Evolutionary conservation across 345 rosid genomes (phyloP), one percentile per base, ranked within the genome.

Genomic region (Melaleuca quinquenervia): DNA sequence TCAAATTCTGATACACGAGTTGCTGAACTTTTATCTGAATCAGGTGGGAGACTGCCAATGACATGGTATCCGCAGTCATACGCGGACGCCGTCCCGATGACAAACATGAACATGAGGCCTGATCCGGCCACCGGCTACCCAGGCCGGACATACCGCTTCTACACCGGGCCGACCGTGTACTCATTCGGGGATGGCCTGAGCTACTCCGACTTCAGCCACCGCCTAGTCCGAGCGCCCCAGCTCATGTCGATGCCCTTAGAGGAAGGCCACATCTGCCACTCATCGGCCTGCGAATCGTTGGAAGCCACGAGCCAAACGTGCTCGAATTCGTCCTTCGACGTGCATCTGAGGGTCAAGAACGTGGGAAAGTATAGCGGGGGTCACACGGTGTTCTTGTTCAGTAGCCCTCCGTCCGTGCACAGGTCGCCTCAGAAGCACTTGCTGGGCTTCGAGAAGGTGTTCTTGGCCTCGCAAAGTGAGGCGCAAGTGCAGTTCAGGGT

Each of bases 71-170:
- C 98, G 9, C 95, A 96, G 82, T 89, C 96, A 21, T 97, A 88
- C 29, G 93, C 90, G 0, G 94, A 94, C 21, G 91, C 91, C 58
- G 96, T 97, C 11, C 94, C 96, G 32, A 97, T 97, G 99, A 94
- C 98, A 10, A 94, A 93, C 76, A 97, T 97, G 99, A 97, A 97
- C 89, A 95, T 96, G 98, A 94, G 99, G 88, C 93, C 98, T 3
- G 91, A 94, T 85, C 89, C 92, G 15, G 82, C 94, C 12, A 94
- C 53, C 10, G 98, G 98, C 36, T 97, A 96, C 87, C 98, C 99
- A 0, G 98, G 99, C 29, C 89, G 98, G 89, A 96, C 89, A 6
- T 97, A 97, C 90, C 84, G 98, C 52, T 97, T 97, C 90, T 97
- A 96, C 95, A 91, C 93, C 0, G 99, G 99, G 27, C 96, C 93